These are phyloP conservation scores for Pichia sp. DNA, from an alignment of 1,139 yeast genomes.

Conservation along the genomic window DNA sequence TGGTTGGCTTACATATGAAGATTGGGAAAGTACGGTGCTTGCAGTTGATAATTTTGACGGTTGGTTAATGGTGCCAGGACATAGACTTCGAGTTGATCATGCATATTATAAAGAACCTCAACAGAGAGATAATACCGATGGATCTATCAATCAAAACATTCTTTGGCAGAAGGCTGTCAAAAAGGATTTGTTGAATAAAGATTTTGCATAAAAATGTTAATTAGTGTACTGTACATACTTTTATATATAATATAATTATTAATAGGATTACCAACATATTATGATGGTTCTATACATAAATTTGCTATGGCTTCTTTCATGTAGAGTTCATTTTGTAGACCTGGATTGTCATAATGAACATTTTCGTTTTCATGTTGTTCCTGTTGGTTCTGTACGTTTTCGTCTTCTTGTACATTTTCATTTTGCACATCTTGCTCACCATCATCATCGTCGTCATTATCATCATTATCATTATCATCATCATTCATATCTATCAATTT, in stretches of 20 bases:
- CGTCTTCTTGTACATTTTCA: not conserved
- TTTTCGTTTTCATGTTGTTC: not conserved
- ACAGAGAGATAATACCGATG: not conserved
- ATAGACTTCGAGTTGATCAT: constrained; percentile 7
- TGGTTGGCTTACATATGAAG: constrained; percentile 78
- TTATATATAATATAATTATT: not conserved
- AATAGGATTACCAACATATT: not conserved
- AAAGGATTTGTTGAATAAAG: constrained; percentile 6
- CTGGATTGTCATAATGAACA: not conserved
- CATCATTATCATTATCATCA: constrained; percentile 20
- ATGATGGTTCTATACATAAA: not conserved
- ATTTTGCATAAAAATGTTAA: constrained; percentile 2
- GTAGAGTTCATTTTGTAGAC: not conserved
- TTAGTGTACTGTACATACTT: no score
- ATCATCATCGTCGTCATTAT: constrained; percentile 2
- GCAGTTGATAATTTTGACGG: constrained; percentile 92
- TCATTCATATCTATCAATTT: constrained; percentile 36
- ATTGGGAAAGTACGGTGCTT: constrained; percentile 70
- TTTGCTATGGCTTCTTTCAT: not conserved
- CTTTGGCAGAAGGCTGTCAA: constrained; percentile 9
- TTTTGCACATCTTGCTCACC: constrained; percentile 3
- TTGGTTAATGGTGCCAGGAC: constrained; percentile 5
- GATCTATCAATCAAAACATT: not conserved
- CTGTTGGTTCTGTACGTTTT: not conserved
- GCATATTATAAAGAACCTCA: constrained; percentile 4